phyloP scores from a whole-genome alignment of 2,329 filamentous ascomycete species.

The Venturia asperata region DNA sequence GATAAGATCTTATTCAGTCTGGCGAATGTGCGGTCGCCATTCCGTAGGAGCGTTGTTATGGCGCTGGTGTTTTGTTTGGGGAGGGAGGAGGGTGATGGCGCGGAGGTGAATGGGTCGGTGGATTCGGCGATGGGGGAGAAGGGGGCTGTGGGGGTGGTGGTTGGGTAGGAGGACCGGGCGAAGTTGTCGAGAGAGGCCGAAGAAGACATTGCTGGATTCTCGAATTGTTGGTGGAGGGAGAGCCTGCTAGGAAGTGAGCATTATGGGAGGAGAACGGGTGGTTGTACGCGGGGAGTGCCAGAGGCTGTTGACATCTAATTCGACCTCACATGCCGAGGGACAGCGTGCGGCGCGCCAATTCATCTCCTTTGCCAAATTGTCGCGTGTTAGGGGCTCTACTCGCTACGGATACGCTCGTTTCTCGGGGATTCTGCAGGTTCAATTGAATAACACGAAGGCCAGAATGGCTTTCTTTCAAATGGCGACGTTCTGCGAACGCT shows the following conservation, averaged over 20 bases:
- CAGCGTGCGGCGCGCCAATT: neutral
- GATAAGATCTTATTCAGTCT: slow-evolving; percentile 34
- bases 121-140: slow-evolving; percentile 14
- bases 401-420: neutral
- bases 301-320: neutral
- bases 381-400: neutral
- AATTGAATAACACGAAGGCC: neutral
- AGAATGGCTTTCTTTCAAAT: neutral
- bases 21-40: slow-evolving; percentile 29
- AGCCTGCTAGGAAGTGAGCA: slow-evolving; percentile 5
- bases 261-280: neutral
- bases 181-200: slow-evolving; percentile 13
- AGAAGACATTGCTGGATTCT: slow-evolving; percentile 4
- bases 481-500: neutral
- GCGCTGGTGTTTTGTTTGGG: neutral
- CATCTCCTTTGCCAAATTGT: neutral
- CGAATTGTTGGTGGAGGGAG: neutral
- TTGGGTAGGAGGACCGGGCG: slow-evolving; percentile 11
- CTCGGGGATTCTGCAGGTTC: neutral
- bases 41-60: neutral
- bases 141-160: slow-evolving; percentile 10
- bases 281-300: neutral
- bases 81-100: slow-evolving; percentile 13
- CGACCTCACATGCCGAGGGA: neutral
- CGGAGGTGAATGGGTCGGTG: neutral